Evolutionary conservation across 768 basidiomycete genomes (phyloP), one percentile per base, ranked within the genome.

Genomic region (Termitomyces sp.): DNA sequence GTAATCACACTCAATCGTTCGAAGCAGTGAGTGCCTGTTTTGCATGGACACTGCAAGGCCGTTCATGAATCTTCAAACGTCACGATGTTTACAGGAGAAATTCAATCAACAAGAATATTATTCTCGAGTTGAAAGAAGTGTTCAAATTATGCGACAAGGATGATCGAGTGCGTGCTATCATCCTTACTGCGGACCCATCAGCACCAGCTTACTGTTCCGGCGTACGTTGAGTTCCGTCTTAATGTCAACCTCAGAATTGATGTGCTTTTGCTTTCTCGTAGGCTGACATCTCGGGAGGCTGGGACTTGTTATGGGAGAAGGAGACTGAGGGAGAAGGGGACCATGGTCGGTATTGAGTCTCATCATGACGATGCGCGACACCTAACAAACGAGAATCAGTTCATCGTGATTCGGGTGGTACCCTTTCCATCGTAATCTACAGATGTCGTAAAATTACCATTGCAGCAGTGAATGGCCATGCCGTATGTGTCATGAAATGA

Each of bases 201-300:
- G 81, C 83, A 2, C 74, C 80, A 20, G 83, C 83, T 0, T 86
- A 75, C 63, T 85, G 85, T 65, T 78, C 84, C 25, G 85, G 85
- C 1, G 84, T 84, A 71, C 25, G 80, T 61, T 32, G 56, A 10
- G 29, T 56, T 36, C 15, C 31, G 29, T 51, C 34, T 32, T 29
- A 15, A 31, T 34, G 32, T 12, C 25, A 20, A 37, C 25, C 10
- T 53, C 38, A 34, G 5, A 36, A 12, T 47, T 46, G 38, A 56
- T 55, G 25, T 38, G 42, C 61, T 34, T 25, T 8, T 42, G 15
- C 15, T 42, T 17, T 42, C 12, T 37, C 31, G 10, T 60, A 85
- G 83, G 83, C 82, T 5, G 83, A 86, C 60, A 71, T 84, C 36
- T 73, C 77, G 5, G 68, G 67, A 4, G 82, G 84, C 14, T 86